Base-by-base conservation (phyloP, 345 rosid species). In the Physaria fendleri region DNA sequence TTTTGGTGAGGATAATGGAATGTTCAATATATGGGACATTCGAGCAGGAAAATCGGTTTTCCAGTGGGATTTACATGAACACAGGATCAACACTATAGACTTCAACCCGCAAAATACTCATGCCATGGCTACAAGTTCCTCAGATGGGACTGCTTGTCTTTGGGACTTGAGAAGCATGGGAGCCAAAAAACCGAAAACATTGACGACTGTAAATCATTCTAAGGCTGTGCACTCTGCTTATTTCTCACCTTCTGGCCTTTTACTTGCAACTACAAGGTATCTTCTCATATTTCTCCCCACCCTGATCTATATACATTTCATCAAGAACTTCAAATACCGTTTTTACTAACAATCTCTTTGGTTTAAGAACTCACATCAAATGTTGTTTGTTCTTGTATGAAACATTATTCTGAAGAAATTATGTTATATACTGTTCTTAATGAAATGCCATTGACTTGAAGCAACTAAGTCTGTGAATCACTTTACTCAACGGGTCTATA, bases 231-330 rank as follows among this genome's bases (percentile, higher is more conserved):
- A 83, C 41, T 79, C 95, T 62, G 97, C 99, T 39, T 87, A 83
- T 62, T 93, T 93, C 78, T 93, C 99, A 30, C 95, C 97, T 16
- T 81, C 85, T 32, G 97, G 95, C 44, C 73, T 53, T 65, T 75
- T 16, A 54, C 81, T 89, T 48, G 95, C 85, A 39, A 86, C 95
- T 3, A 79, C 99, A 50, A 87, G 94, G 98, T 86, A 69, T 58
- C 12, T 17, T 30, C 34, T 39, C 2, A 17, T 15, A 10, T 30
- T 41, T 28, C 6, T 52, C 11, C 22, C 20, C 32, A 45, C 24
- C 22, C 12, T 16, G 7, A 16, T 44, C 17, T 16, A 27, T 16
- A 27, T 15, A 23, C 15, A 14, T 11, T 14, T 55, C 3, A 10
- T 38, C 11, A 24, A 14, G 15, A 24, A 24, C 10, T 25, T 24